Base-by-base conservation (phyloP, 306 rosid species). In the Dalbergia cochinchinensis region DNA sequence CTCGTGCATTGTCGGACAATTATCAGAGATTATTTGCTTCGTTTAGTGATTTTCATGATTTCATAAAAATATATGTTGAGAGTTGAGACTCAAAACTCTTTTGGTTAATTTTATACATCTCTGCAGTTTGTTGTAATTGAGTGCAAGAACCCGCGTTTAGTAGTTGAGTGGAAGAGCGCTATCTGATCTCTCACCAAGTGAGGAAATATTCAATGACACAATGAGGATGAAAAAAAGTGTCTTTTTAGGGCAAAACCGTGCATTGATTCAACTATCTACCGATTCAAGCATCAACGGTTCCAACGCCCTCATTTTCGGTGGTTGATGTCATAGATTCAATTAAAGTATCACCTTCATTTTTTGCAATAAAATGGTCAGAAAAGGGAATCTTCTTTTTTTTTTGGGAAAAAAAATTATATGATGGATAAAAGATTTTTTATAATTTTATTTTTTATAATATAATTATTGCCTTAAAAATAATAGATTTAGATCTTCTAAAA, bases 21-120 rank as follows among this genome's bases (percentile, higher is more conserved):
- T 60, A 65, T 59, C 72, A 37, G 55, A 51, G 84, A 71, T 71
- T 81, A 37, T 34, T 19, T 59, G 9, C 78, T 51, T 41, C 42
- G 67, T 53, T 71, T 69, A 48, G 26, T 45, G 60, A 47, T 18
- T 69, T 73, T 69, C 54, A 19, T 19, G 74, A 62, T 62, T 82
- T 73, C 12, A 26, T 15, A 54, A 54, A n/a, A 37, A 4, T 37
- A 26, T 77, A 26, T 26, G 31, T 82, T 48, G 57, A 42, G 12
- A 69, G 81, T 85, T 51, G 15, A 41, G 64, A 54, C 22, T 54
- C 20, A n/a, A 14, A 26, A n/a, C n/a, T 18, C 60, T 1, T n/a
- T 16, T n/a, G 60, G 22, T 54, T 4, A n/a, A 16, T 54, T 54
- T 54, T n/a, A 54, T 54, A 7, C 22, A n/a, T 54, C 22, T 0